Conservation (phyloP, 352 stramenopile genomes). For the Globisporangium camurandrum region DNA sequence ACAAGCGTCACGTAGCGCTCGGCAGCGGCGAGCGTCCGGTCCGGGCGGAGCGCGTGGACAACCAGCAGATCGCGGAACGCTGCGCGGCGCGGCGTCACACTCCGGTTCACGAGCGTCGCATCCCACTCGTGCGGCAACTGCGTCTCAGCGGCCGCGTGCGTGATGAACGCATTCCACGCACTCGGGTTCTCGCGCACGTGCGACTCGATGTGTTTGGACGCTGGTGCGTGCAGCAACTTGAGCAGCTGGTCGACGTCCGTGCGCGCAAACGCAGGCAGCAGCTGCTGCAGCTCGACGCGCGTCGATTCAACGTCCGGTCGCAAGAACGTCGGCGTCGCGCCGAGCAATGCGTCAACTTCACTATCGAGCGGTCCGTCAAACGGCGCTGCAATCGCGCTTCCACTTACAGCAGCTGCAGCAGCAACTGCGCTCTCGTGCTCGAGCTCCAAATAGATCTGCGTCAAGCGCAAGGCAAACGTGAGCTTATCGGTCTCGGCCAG, state of each 20-base stretch:
- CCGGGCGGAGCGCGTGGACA: slow-evolving; percentile 82
- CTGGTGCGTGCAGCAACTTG: slow-evolving; percentile 62
- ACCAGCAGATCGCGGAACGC: slow-evolving; percentile 81
- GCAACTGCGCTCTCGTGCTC: slow-evolving; percentile 27
- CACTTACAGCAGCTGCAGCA: slow-evolving; percentile 1
- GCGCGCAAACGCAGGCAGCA: slow-evolving; percentile 51
- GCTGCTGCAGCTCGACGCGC: slow-evolving; percentile 35
- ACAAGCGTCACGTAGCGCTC: slow-evolving; percentile 71
- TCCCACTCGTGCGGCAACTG: slow-evolving; percentile 67
- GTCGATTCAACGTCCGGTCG: slow-evolving; percentile 26
- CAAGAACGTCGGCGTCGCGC: slow-evolving; percentile 41
- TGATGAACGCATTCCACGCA: slow-evolving; percentile 80
- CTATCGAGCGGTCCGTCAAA: slow-evolving; percentile 65
- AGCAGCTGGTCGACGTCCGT: slow-evolving; percentile 81
- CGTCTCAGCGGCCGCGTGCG: slow-evolving; percentile 64
- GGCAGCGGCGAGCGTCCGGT: slow-evolving; percentile 81
- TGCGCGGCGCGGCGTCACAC: slow-evolving; percentile 36
- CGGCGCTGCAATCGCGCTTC: slow-evolving; percentile 19
- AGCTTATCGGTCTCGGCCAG: slow-evolving; percentile 97
- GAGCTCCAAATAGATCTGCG: slow-evolving; percentile 87
- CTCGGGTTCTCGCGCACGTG: slow-evolving; percentile 54
- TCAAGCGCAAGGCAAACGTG: slow-evolving; percentile 96
- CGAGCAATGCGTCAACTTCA: slow-evolving; percentile 66
- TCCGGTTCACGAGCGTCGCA: slow-evolving; percentile 20
- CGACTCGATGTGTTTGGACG: slow-evolving; percentile 72